phyloP scores from a whole-genome alignment of 768 basidiomycete genomes.

The Amylocystis lapponica region DNA sequence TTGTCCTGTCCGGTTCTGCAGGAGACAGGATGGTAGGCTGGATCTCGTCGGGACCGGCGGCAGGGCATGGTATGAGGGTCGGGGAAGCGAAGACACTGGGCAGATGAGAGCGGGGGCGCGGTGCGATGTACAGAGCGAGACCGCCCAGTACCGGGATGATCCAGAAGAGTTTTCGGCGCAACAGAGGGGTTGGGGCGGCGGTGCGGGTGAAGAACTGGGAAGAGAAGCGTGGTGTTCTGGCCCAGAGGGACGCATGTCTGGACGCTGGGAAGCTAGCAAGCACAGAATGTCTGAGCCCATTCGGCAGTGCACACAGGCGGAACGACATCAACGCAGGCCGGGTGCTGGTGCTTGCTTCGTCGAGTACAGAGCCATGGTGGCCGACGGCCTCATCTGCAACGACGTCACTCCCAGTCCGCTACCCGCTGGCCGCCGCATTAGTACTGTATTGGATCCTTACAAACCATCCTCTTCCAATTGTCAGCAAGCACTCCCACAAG shows the following conservation, averaged over 20 bases:
- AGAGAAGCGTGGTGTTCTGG: slow-evolving; percentile 9
- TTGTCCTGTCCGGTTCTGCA: slow-evolving; percentile 49
- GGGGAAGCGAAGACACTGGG: slow-evolving; percentile 47
- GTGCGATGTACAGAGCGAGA: slow-evolving; percentile 42
- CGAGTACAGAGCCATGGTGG: too few species aligned
- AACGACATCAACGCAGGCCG: too few species aligned
- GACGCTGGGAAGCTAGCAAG: slow-evolving; percentile 6
- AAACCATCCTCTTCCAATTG: too few species aligned
- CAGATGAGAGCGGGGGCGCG: slow-evolving; percentile 36
- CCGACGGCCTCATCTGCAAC: too few species aligned
- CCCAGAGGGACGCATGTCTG: slow-evolving; percentile 25
- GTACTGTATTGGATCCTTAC: too few species aligned
- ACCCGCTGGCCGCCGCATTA: too few species aligned
- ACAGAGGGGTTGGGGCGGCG: slow-evolving; percentile 23
- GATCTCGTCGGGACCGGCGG: slow-evolving; percentile 6
- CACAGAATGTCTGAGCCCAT: slow-evolving; percentile 22
- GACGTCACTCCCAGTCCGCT: too few species aligned
- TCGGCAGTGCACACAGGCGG: slow-evolving; percentile 21
- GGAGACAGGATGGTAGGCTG: slow-evolving; percentile 56
- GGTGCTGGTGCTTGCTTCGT: too few species aligned
- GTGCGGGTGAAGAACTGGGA: slow-evolving; percentile 31
- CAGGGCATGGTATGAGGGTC: slow-evolving; percentile 39
- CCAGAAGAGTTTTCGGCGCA: slow-evolving; percentile 39
- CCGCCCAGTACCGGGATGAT: slow-evolving; percentile 53
- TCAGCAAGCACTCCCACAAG: too few species aligned